Evolutionary conservation across 129 eudicot species (phyloP).

Genomic region (Pulicaria dysenterica): DNA sequence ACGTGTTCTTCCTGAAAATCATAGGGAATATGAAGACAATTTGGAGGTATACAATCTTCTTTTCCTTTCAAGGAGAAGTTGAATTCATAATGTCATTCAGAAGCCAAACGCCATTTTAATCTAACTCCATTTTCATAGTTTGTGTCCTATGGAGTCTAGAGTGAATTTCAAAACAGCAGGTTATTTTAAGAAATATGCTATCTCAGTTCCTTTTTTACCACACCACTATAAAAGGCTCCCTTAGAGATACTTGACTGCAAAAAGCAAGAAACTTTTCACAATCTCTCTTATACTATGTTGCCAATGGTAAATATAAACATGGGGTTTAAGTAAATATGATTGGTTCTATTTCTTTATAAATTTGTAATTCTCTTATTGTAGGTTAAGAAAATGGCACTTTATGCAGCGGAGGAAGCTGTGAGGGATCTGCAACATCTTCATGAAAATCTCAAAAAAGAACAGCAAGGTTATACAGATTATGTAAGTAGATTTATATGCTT

Average conservation of each 20-base stretch:
- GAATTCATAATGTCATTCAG: too few relatives aligned
- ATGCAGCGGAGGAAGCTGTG: constrained; percentile 35
- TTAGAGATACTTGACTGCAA: not conserved
- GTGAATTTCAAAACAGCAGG: not conserved
- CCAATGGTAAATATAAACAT: not conserved
- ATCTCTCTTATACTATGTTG: not conserved
- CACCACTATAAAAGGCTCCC: not conserved
- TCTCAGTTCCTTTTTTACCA: not conserved
- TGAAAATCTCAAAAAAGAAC: constrained; percentile 1
- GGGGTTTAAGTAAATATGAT: not conserved
- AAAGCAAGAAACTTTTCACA: not conserved
- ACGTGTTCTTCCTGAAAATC: constrained; percentile 43
- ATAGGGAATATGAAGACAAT: constrained; percentile 49
- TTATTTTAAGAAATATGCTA: not conserved
- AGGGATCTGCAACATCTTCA: not conserved
- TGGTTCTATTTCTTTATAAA: not conserved
- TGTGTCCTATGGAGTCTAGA: too few relatives aligned
- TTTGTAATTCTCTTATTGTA: not conserved
- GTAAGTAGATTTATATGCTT: not conserved
- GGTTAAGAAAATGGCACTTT: constrained; percentile 46
- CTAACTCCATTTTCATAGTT: too few relatives aligned
- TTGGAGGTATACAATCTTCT: constrained; percentile 39
- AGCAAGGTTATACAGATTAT: not conserved
- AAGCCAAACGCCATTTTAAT: too few relatives aligned
- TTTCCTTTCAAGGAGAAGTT: not conserved